A percentile compares a stretch with the other conserved stretches of the same genome.
Conservation (phyloP, 495 filamentous ascomycete genomes). For the Elaphomyces granulatus region DNA sequence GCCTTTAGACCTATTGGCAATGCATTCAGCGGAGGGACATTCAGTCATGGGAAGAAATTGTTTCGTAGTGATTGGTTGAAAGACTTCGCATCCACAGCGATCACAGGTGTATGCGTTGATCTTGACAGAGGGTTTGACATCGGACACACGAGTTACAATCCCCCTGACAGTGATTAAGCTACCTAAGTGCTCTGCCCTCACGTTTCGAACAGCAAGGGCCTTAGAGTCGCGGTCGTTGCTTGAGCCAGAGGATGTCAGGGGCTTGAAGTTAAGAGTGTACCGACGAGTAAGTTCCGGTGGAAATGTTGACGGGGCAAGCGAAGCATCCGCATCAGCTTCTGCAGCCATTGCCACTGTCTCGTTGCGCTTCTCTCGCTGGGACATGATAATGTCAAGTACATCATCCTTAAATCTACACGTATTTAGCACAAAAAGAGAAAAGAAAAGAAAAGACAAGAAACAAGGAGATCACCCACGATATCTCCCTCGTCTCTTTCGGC, state of each 20-base stretch:
- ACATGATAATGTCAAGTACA: slow-evolving; percentile 91
- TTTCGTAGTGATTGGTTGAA: slow-evolving; percentile 88
- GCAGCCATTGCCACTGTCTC: slow-evolving; percentile 51
- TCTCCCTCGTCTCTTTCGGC: slow-evolving; percentile 61
- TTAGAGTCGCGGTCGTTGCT: slow-evolving; percentile 50
- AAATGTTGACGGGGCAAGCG: slow-evolving; percentile 45
- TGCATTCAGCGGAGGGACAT: slow-evolving; percentile 79
- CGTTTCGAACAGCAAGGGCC: slow-evolving; percentile 82
- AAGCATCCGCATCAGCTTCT: slow-evolving; percentile 51
- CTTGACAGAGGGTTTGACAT: slow-evolving; percentile 93
- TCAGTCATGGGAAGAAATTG: slow-evolving; percentile 73
- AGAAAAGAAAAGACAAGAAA: no score
- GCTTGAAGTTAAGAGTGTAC: slow-evolving; percentile 93
- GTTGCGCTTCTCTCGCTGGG: slow-evolving; percentile 77
- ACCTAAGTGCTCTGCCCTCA: slow-evolving; percentile 82
- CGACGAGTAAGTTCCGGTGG: slow-evolving; percentile 83
- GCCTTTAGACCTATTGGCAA: slow-evolving; percentile 78
- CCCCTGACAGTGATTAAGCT: slow-evolving; percentile 88
- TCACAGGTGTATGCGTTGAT: slow-evolving; percentile 98
- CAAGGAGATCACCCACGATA: slow-evolving; percentile 55
- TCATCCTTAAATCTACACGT: slow-evolving; percentile 79
- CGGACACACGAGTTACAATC: slow-evolving; percentile 88
- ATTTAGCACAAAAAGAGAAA: neutral
- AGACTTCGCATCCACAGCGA: slow-evolving; percentile 89
- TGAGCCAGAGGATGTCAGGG: slow-evolving; percentile 54